Evolutionary conservation across 768 basidiomycete species (phyloP), one percentile per base, ranked within the genome.

Genomic region (Tricholoma saponaceum): DNA sequence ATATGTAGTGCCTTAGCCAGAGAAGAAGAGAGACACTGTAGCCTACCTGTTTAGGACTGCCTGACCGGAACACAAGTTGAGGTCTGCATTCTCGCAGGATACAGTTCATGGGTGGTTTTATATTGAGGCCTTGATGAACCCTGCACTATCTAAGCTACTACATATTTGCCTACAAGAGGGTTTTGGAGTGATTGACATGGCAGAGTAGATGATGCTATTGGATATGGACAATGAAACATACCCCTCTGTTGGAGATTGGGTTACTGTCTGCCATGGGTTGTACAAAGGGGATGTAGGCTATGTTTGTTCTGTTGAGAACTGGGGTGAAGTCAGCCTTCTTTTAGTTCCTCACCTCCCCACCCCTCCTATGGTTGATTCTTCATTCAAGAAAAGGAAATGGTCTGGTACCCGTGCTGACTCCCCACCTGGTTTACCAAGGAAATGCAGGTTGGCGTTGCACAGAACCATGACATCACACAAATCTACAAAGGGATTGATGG

Each of bases 261-360:
- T 54, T 39, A 32, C 26, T 2, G 28, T 54, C 26, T 10, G 37
- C 37, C 53, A 16, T 28, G 43, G 37, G 28, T 30, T 44, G 37
- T 54, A 54, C 43, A 54, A 54, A 43, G 53, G 52, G 12, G 52
- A 54, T 14, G 52, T 54, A 43, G 52, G 52, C 25, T 41, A 32
- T 10, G 7, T 54, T 54, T 8, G 7, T 20, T 16, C 39, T 9
- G n/a, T 26, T 8, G 25, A 43, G 18, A 23, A 18, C 28, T 30
- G 32, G 13, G 25, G 35, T n/a, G 7, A 37, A 54, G 22, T 37
- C 20, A 54, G 1, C 22, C 22, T 44, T 44, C 22, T 35, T 25
- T 54, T 54, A 39, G 39, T 37, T 35, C 50, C 50, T 35, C 14
- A 26, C 33, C 26, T 51, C 14, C 50, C 50, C 26, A 7, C 3